Base-by-base conservation (phyloP, 2,329 filamentous ascomycete genomes). In the Penicillium sp. region DNA sequence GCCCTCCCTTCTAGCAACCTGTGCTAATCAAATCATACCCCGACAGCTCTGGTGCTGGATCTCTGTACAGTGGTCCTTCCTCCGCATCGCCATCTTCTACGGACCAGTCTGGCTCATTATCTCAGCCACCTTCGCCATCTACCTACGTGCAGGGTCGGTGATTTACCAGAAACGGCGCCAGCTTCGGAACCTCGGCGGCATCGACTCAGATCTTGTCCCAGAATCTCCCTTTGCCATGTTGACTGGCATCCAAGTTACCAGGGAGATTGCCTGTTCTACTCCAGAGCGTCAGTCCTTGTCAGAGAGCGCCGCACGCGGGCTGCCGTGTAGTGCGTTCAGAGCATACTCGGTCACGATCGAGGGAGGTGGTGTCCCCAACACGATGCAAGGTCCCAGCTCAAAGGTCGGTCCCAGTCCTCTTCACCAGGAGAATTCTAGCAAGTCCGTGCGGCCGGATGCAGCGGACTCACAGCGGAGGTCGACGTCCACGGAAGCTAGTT, bases 11-110 rank as follows among this genome's bases (percentile, higher is more conserved):
- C 21, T 33, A 35, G 10, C 35, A 43, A 3, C 4, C 1, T 21
- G 40, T 23, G 29, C 17, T 31, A 25, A 52, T 12, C 19, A 13
- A 40, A 33, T 10, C 9, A 29, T 6, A 17, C 15, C 4, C n/a
- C n/a, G n/a, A 45, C 56, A 83, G 80, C 75, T 94, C 23, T 95
- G 90, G 91, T 95, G 91, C 71, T 94, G 90, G 90, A 81, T 94
- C 19, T 77, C 81, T 2, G 69, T 77, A 2, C 75, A 84, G 5
- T 92, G 87, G 83, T 87, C 90, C 56, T 82, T 87, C 57, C 84
- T 90, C 73, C 87, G 90, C 40, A 86, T 94, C 57, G 84, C 84
- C 3, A 83, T 86, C 29, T 93, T 93, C 70, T 95, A 94, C 55
- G 77, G 72, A 3, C 76, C 76, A 5, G 72, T 77, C 27, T 79